These are phyloP conservation scores for Apophysomyces variabilis DNA, from an alignment of 371 early-diverging fungal genomes.

Conservation along the genomic window DNA sequence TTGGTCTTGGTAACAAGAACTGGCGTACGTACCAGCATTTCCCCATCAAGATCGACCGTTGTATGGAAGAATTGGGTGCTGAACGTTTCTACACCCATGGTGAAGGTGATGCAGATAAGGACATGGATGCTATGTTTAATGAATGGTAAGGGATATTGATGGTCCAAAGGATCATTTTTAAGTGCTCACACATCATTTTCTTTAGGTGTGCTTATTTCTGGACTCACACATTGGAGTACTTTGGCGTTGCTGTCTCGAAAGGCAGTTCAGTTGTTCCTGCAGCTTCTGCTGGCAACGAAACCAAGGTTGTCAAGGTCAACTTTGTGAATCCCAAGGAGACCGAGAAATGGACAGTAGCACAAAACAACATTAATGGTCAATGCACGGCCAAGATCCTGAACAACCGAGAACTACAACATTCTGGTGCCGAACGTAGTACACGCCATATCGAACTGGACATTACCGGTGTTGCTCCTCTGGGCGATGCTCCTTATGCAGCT, in stretches of 20 bases:
- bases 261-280: conserved; percentile 7
- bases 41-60: conserved; percentile 36
- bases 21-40: conserved; percentile 64
- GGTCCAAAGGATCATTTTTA: not conserved
- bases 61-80: conserved; percentile 40
- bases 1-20: conserved; percentile 63
- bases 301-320: conserved; percentile 11
- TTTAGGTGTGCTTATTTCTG: conserved; percentile 18
- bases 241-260: conserved; percentile 1
- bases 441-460: conserved; percentile 40
- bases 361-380: conserved; percentile 18
- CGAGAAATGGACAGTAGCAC: conserved; percentile 15
- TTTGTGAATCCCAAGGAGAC: conserved; percentile 13
- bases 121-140: conserved; percentile 40
- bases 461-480: conserved; percentile 11
- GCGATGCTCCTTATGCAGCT: conserved; percentile 26
- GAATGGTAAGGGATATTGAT: conserved; percentile 23
- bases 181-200: not conserved
- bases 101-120: conserved; percentile 43
- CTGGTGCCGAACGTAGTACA: conserved; percentile 30
- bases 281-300: conserved; percentile 2
- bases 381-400: conserved; percentile 18
- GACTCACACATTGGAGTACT: conserved; percentile 5
- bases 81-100: conserved; percentile 34
- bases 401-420: conserved; percentile 26